Base-by-base conservation (phyloP, 2,329 filamentous ascomycete species). In the Fusarium sp. region DNA sequence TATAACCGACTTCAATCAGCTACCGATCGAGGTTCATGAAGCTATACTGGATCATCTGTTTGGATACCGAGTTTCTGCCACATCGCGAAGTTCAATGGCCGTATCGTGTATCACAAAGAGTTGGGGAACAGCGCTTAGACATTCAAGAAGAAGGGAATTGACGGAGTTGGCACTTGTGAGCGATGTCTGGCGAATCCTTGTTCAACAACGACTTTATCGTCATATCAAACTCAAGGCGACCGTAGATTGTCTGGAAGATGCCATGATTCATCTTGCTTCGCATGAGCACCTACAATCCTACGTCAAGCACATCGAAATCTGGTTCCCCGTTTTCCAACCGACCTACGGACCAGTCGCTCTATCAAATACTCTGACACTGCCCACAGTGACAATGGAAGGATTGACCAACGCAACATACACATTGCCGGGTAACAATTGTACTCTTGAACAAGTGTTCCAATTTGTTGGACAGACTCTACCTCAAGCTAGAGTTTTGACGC, bases 141-240 rank as follows among this genome's bases (percentile, higher is more conserved):
- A 91, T 77, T 90, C 89, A 7, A 83, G 90, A 55, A 82, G 90
- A 62, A 89, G 87, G 65, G 88, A 90, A 60, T 80, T 92, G 35
- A 91, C 90, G 0, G 84, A 90, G 66, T 76, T 93, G 58, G 87
- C 90, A 5, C 78, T 91, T 50, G 87, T 90, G 45, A 87, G 82
- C 70, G 81, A 77, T 6, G 78, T 85, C n/a, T 93, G 90, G 90
- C 85, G 89, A 47, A 79, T 82, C 35, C 74, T 93, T 56, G 87
- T 94, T 20, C 91, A 93, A 75, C 85, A 90, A 73, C 84, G 91
- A 36, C 84, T 94, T 4, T 94, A 92, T 78, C 85, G 91, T 40
- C 90, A 92, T 75, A 87, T 93, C 79, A 92, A 93, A 77, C 81
- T 93, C 70, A 91, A 92, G 78, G 91, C 89, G 1, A 92, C 90